phyloP scores from a whole-genome alignment of 192 early-diverging fungal species.

The Coemansia sp. region DNA sequence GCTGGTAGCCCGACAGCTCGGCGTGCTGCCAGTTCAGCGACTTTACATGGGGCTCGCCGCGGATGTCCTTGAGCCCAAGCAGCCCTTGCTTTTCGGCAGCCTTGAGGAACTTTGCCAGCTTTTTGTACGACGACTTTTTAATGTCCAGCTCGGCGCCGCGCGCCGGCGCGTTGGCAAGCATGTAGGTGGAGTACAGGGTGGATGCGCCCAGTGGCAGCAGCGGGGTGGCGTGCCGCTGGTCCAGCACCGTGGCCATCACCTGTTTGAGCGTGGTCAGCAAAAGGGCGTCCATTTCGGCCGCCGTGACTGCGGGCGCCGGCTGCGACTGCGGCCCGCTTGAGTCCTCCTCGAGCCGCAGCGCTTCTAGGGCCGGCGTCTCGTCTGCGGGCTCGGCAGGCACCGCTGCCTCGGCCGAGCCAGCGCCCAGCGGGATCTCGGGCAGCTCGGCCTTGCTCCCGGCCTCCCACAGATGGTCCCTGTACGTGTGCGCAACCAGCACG shows the following conservation, averaged over 20 bases:
- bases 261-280: conserved; percentile 68
- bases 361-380: no score
- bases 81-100: conserved; percentile 79
- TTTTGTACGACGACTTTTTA: conserved; percentile 82
- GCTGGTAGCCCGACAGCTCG: conserved; percentile 26
- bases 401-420: neutral
- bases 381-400: neutral
- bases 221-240: conserved; percentile 47
- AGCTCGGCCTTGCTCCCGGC: conserved; percentile 64
- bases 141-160: conserved; percentile 65
- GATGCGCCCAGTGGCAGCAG: conserved; percentile 73
- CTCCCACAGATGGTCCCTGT: conserved; percentile 75
- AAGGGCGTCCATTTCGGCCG: conserved; percentile 70
- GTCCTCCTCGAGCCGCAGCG: neutral
- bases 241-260: conserved; percentile 64
- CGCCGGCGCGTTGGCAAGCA: conserved; percentile 65
- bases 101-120: conserved; percentile 85
- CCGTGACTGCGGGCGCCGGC: neutral
- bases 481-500: conserved; percentile 69
- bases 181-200: conserved; percentile 69
- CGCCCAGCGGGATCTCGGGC: conserved; percentile 43
- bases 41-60: conserved; percentile 42
- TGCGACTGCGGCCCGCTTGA: no score
- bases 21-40: conserved; percentile 31
- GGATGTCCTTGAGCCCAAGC: conserved; percentile 75